Evolutionary conservation across 208 protist species (phyloP), one percentile per base, ranked within the genome.

Genomic region (Crithidia bombi): DNA sequence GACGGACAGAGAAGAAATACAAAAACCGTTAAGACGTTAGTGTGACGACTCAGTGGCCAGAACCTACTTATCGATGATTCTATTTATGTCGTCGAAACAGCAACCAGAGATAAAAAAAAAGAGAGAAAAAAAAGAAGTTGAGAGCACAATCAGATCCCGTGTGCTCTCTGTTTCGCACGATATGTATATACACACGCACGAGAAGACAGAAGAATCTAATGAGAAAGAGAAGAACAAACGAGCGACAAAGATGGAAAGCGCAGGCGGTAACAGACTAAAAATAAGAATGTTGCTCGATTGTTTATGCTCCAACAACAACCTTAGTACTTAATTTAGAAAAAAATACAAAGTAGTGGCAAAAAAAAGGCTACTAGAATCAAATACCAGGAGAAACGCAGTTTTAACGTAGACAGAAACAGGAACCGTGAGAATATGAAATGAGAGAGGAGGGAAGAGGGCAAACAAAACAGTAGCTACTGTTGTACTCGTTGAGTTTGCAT

Each of bases 371-470:
- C 36, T 12, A 12, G 6, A 49, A 49, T 10, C 12, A 12, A 49
- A 21, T n/a, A n/a, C n/a, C n/a, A n/a, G n/a, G n/a, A n/a, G n/a
- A n/a, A n/a, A n/a, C n/a, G n/a, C n/a, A n/a, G n/a, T n/a, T n/a
- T n/a, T n/a, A 49, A 49, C 14, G 21, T 23, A 49, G 1, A n/a
- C 14, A 49, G n/a, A 49, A 21, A 25, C 44, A 49, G 21, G 44
- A 49, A 49, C 44, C 44, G 44, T 49, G 44, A n/a, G n/a, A n/a
- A n/a, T n/a, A 49, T 49, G 21, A 49, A 25, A 49, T 23, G 5
- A 21, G n/a, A 49, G 44, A 49, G 44, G 21, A 1, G 17, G 3
- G 17, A n/a, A 21, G n/a, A 19, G 7, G n/a, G 44, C 11, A 49
- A 49, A 49, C 6, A 49, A 41, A 15, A 15, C 36, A 41, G 36